Evolutionary conservation across 331 rosid species (phyloP).

Genomic region (Saraca asoca): DNA sequence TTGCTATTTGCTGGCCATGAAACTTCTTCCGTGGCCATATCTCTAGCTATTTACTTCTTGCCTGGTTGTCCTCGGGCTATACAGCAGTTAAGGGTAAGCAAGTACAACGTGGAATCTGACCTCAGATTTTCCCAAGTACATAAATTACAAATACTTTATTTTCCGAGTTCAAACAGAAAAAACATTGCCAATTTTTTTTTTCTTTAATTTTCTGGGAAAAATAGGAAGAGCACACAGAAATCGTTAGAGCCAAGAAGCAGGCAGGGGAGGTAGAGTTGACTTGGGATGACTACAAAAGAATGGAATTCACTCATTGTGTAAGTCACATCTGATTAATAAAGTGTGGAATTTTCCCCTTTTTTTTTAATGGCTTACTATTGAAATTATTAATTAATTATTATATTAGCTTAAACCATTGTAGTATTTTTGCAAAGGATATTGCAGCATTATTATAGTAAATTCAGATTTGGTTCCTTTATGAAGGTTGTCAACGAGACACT

Average conservation of each 20-base stretch:
- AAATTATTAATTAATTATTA: constrained; percentile 5
- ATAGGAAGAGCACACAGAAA: constrained; percentile 83
- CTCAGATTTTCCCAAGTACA: background rate
- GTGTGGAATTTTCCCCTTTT: background rate
- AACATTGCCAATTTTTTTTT: background rate
- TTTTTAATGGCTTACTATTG: background rate
- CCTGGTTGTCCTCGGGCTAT: constrained; percentile 70
- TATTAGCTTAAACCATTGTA: background rate
- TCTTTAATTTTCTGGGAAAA: background rate
- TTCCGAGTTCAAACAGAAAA: background rate
- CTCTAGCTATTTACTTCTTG: constrained; percentile 79
- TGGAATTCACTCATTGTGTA: constrained; percentile 98
- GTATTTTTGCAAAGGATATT: background rate
- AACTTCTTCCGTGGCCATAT: constrained; percentile 89
- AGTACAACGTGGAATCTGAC: background rate
- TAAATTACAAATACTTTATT: too few species aligned
- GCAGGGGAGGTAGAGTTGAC: constrained; percentile 73
- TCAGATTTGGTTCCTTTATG: constrained; percentile 1
- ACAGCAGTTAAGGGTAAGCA: constrained; percentile 66
- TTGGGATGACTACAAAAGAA: constrained; percentile 90
- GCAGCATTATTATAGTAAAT: background rate
- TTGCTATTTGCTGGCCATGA: constrained; percentile 98
- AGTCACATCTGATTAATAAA: constrained; percentile 33
- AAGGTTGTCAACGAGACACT: constrained; percentile 97
- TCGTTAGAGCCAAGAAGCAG: constrained; percentile 60